phyloP scores from a whole-genome alignment of 306 rosid genomes.

The Fragaria vesca region DNA sequence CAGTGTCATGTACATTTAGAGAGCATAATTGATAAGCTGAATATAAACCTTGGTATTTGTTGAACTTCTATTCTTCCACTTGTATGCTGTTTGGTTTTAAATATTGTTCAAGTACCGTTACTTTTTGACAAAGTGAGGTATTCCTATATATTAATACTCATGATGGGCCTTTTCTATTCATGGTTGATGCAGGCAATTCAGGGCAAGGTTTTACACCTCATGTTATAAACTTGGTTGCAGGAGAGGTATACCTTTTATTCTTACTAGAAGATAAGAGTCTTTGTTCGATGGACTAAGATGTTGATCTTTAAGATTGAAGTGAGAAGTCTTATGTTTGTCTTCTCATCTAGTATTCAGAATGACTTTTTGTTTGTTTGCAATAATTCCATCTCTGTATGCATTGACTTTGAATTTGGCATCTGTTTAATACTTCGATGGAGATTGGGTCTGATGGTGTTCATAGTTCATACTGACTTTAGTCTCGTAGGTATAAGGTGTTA shows the following conservation, averaged over 20 bases:
- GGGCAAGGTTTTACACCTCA: constrained; percentile 87
- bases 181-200: constrained; percentile 66
- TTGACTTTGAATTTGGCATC: neutral
- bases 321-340: neutral
- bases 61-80: neutral
- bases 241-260: constrained; percentile 67
- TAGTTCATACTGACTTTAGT: neutral
- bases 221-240: constrained; percentile 71
- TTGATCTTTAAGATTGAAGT: neutral
- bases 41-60: neutral
- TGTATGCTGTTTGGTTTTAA: neutral
- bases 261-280: neutral
- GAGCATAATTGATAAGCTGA: neutral
- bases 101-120: neutral
- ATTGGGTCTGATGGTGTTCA: neutral
- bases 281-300: neutral
- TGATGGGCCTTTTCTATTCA: constrained; percentile 16
- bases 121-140: neutral
- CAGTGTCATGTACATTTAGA: neutral
- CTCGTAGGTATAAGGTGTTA: neutral
- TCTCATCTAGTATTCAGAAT: neutral
- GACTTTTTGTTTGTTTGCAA: neutral
- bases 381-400: neutral
- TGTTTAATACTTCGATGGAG: neutral
- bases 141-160: constrained; percentile 13